Evolutionary conservation across 2,329 filamentous ascomycete genomes (phyloP).

Genomic region (Catunica adiposa): DNA sequence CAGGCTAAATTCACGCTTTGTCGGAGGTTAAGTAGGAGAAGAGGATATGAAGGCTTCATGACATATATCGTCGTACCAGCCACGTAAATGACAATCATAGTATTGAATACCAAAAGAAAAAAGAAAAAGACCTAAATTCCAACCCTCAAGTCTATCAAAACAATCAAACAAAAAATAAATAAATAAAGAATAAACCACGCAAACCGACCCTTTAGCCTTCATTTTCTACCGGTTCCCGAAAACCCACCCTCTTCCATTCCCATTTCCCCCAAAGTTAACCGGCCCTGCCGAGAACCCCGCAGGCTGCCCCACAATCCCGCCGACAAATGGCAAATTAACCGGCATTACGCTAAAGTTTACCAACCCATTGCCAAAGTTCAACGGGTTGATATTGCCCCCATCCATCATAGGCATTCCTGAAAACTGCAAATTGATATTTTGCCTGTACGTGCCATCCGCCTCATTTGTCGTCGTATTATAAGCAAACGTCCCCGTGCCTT

Average conservation of each 20-base stretch:
- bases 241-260: neutral
- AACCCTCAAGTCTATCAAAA: no score
- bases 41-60: no score
- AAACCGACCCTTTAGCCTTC: neutral
- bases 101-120: no score
- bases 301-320: neutral
- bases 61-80: no score
- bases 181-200: neutral
- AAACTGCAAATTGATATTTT: constrained; percentile 8
- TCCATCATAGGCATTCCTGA: constrained; percentile 4
- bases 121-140: no score
- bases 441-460: constrained; percentile 4
- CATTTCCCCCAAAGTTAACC: neutral
- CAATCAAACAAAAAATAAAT: no score
- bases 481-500: neutral
- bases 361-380: constrained; percentile 1
- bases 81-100: no score
- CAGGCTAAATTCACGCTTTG: no score
- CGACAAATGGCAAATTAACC: constrained; percentile 4
- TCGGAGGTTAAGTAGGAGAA: no score
- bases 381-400: constrained; percentile 3
- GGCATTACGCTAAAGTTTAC: constrained; percentile 5
- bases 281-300: constrained; percentile 3
- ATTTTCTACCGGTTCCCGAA: constrained; percentile 5
- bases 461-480: neutral